Conservation (phyloP, 2,329 filamentous ascomycete genomes). For the Cephalotrichum gorgonifer region DNA sequence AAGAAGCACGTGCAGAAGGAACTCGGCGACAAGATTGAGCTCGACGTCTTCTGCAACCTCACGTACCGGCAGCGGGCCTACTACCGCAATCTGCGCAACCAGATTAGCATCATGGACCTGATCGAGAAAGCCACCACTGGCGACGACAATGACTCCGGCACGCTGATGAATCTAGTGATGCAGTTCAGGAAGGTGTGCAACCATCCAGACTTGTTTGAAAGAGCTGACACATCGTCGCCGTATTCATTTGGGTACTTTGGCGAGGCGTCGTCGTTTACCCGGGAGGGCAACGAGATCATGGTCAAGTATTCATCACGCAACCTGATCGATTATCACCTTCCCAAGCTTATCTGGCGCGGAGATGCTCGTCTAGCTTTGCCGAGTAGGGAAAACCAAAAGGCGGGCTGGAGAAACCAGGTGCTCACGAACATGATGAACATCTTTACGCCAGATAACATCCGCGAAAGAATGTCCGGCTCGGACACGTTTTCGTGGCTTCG, state of each 20-base stretch:
- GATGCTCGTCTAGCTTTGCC: slow-evolving; percentile 66
- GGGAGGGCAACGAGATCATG: slow-evolving; percentile 70
- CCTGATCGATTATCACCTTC: slow-evolving; percentile 73
- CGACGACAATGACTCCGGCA: slow-evolving; percentile 89
- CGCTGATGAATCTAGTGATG: slow-evolving; percentile 98
- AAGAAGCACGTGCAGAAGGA: slow-evolving; percentile 99
- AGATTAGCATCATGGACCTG: slow-evolving; percentile 97
- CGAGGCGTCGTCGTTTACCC: slow-evolving; percentile 89
- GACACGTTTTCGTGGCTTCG: slow-evolving; percentile 81
- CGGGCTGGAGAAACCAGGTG: slow-evolving; percentile 72
- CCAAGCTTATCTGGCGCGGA: slow-evolving; percentile 71
- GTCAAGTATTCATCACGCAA: slow-evolving; percentile 84
- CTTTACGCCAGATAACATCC: slow-evolving; percentile 73
- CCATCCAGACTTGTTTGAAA: slow-evolving; percentile 92
- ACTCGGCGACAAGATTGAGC: slow-evolving; percentile 95
- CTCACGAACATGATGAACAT: slow-evolving; percentile 80
- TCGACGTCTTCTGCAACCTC: slow-evolving; percentile 91
- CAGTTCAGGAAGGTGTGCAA: slow-evolving; percentile 99
- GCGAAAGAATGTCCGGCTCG: slow-evolving; percentile 46
- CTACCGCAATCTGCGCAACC: slow-evolving; percentile 85
- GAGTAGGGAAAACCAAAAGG: slow-evolving; percentile 60
- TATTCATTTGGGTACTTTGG: slow-evolving; percentile 80
- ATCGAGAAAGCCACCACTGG: slow-evolving; percentile 94
- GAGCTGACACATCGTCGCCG: slow-evolving; percentile 82
- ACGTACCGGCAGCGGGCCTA: slow-evolving; percentile 93